Conservation (phyloP, 306 rosid species). For the Quercus alba region DNA sequence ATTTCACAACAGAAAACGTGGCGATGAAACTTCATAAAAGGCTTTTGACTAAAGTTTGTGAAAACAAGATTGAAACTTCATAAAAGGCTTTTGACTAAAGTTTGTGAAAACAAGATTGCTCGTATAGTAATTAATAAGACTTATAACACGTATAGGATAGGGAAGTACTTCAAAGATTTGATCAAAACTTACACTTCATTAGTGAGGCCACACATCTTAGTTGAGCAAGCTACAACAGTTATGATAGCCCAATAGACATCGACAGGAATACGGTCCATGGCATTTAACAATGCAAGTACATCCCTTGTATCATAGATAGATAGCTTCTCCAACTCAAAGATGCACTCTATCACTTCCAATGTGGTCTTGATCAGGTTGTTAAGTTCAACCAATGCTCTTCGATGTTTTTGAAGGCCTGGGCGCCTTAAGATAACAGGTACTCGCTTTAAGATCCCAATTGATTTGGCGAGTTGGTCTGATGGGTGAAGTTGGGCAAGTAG, state of each 20-base stretch:
- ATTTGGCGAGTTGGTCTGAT: slow-evolving; percentile 54
- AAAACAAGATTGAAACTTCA: no score
- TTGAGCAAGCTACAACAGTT: slow-evolving; percentile 45
- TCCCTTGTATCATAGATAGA: slow-evolving; percentile 29
- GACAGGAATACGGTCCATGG: slow-evolving; percentile 39
- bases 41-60: no score
- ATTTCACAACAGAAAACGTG: no score
- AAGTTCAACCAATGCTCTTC: slow-evolving; percentile 41
- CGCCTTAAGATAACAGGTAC: slow-evolving; percentile 52
- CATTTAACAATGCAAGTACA: slow-evolving; percentile 36
- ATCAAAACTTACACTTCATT: slow-evolving; percentile 35
- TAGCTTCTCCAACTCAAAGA: slow-evolving; percentile 43
- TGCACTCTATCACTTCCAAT: slow-evolving; percentile 46
- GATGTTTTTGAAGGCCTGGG: slow-evolving; percentile 25
- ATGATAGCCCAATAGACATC: slow-evolving; percentile 70
- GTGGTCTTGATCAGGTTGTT: slow-evolving; percentile 48
- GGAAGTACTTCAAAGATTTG: no score
- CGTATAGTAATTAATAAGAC: no score
- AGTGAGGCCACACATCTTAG: slow-evolving; percentile 40
- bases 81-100: no score
- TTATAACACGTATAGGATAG: no score
- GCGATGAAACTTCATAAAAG: no score
- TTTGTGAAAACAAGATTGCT: no score
- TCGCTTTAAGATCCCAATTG: slow-evolving; percentile 46
- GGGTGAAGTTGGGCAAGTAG: slow-evolving; percentile 41